Conservation (phyloP, 805 yeast genomes). For the Nakazawaea peltata region DNA sequence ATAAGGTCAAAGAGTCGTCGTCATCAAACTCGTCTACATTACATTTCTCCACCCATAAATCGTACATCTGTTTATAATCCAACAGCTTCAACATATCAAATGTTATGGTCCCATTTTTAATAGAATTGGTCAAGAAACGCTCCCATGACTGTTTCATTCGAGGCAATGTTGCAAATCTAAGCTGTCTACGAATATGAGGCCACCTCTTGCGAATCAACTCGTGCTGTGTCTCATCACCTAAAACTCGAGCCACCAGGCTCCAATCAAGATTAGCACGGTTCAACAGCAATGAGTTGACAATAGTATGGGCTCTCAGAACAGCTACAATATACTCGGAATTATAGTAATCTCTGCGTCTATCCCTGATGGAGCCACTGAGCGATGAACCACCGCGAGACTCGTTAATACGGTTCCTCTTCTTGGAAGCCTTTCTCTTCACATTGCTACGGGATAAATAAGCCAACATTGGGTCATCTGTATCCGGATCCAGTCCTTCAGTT, state of each 20-base stretch:
- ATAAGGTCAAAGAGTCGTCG: slow-evolving; percentile 26
- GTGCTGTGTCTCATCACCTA: slow-evolving; percentile 27
- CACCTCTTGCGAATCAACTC: slow-evolving; percentile 4
- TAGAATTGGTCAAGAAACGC: slow-evolving; percentile 47
- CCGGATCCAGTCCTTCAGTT: not conserved
- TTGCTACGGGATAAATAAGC: slow-evolving; percentile 3
- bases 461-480: slow-evolving; percentile 5
- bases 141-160: slow-evolving; percentile 58
- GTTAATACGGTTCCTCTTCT: slow-evolving; percentile 5
- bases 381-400: too few relatives aligned
- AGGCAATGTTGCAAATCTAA: slow-evolving; percentile 52
- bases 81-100: slow-evolving; percentile 40
- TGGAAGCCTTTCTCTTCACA: slow-evolving; percentile 4
- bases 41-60: slow-evolving; percentile 61
- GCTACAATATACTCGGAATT: slow-evolving; percentile 32
- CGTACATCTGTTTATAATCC: slow-evolving; percentile 44
- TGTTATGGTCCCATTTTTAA: slow-evolving; percentile 45
- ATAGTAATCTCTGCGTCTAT: not conserved
- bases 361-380: slow-evolving; percentile 8
- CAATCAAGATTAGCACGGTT: slow-evolving; percentile 52
- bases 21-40: slow-evolving; percentile 13
- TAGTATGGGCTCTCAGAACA: slow-evolving; percentile 57
- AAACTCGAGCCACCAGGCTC: slow-evolving; percentile 44
- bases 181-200: slow-evolving; percentile 13
- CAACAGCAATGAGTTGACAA: slow-evolving; percentile 49